These are phyloP conservation scores for Bruguiera parviflora DNA, from an alignment of 345 rosid species.

Conservation along the genomic window DNA sequence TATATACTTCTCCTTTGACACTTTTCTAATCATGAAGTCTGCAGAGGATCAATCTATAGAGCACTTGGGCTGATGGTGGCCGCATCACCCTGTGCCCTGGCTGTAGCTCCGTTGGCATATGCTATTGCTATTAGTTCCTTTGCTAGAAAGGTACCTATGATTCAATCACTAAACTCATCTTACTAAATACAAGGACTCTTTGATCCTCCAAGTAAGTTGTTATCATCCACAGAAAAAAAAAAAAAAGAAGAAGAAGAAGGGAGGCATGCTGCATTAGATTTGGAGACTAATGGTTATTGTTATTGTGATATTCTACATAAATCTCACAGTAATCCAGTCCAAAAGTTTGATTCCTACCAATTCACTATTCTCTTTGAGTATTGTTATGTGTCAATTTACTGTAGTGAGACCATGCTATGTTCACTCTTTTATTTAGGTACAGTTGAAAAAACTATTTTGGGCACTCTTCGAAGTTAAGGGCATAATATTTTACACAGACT, in stretches of 20 bases:
- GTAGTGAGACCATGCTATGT: background rate
- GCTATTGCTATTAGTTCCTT: slow-evolving; percentile 95
- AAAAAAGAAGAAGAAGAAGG: no score
- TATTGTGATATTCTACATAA: background rate
- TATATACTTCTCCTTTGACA: slow-evolving; percentile 9
- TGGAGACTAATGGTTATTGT: background rate
- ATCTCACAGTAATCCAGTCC: no score
- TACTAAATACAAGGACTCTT: background rate
- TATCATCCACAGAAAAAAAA: no score
- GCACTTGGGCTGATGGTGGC: slow-evolving; percentile 97
- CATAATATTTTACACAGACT: background rate
- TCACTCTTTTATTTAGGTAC: no score
- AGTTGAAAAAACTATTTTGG: background rate
- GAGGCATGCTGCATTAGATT: background rate
- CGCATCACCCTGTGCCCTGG: slow-evolving; percentile 96
- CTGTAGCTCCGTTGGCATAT: slow-evolving; percentile 98
- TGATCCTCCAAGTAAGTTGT: background rate
- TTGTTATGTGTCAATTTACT: background rate
- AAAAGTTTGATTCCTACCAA: background rate
- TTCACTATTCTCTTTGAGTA: background rate
- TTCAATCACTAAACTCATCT: slow-evolving; percentile 5
- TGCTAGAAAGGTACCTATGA: slow-evolving; percentile 70
- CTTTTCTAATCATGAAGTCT: slow-evolving; percentile 44
- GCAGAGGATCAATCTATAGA: slow-evolving; percentile 93
- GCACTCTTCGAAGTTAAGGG: background rate